A percentile compares a stretch with the other conserved stretches of the same genome.
Evolutionary conservation across 164 flowering plant species (phyloP).

Genomic region (Stephania japonica): DNA sequence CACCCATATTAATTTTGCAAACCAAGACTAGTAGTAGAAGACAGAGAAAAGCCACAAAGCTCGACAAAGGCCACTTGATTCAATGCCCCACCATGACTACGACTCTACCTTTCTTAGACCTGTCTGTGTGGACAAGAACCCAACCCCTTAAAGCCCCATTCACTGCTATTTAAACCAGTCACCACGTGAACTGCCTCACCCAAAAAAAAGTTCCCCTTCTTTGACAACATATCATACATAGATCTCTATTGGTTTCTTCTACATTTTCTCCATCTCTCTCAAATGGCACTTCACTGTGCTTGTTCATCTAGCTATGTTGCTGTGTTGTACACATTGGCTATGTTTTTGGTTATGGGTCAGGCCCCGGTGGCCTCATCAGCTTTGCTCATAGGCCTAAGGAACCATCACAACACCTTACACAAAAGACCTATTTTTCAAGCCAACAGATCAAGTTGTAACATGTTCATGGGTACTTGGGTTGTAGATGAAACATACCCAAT

Average conservation of each 20-base stretch:
- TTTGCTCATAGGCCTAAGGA: conserved; percentile 31
- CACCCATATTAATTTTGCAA: no score
- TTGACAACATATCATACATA: neutral
- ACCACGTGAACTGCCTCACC: conserved; percentile 8
- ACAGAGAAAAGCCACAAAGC: neutral
- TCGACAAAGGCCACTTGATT: neutral
- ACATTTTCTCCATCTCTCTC: neutral
- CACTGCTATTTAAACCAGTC: neutral
- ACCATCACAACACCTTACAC: conserved; percentile 27
- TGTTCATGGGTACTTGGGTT: conserved; percentile 69
- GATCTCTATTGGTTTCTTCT: neutral
- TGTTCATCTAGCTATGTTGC: neutral
- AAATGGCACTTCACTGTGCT: conserved; percentile 2
- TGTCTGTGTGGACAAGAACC: neutral
- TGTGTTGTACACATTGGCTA: neutral
- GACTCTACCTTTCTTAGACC: neutral
- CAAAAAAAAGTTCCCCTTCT: neutral
- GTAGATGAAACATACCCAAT: conserved; percentile 49
- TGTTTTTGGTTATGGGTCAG: conserved; percentile 15
- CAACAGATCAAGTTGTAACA: conserved; percentile 43
- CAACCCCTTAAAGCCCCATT: neutral
- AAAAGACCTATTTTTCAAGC: conserved; percentile 27
- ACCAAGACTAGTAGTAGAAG: no score
- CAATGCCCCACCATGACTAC: neutral
- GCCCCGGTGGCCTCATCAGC: conserved; percentile 29